Conservation (phyloP, 495 filamentous ascomycete species). For the Penicillium soppii region DNA sequence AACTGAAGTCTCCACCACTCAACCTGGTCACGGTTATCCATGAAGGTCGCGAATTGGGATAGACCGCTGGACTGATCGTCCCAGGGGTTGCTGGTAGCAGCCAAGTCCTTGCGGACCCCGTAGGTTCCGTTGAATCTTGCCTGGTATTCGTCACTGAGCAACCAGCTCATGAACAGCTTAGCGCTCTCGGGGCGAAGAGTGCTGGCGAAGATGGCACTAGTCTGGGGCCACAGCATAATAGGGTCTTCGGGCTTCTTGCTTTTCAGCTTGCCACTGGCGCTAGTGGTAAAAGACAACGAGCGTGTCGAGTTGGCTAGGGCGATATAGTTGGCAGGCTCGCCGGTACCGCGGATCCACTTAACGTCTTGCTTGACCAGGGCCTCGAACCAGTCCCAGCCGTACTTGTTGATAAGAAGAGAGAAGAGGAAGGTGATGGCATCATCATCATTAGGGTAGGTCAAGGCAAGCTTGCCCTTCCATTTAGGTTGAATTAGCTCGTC, state of each 20-base stretch:
- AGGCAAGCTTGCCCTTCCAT: not conserved
- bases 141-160: not conserved
- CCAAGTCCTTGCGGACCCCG: not conserved
- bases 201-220: not conserved
- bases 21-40: not conserved
- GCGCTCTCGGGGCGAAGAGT: not conserved
- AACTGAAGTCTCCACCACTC: not conserved
- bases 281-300: not conserved
- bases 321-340: not conserved
- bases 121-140: not conserved
- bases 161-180: not conserved
- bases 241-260: not conserved
- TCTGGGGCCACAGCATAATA: not conserved
- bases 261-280: not conserved
- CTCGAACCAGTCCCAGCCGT: slow-evolving; percentile 1
- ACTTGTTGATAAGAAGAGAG: not conserved
- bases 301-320: not conserved
- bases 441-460: slow-evolving; percentile 1
- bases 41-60: not conserved
- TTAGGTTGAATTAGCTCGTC: not conserved
- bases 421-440: not conserved
- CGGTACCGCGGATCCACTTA: slow-evolving; percentile 1
- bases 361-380: not conserved
- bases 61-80: not conserved
- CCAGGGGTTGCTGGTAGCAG: not conserved